Percentiles rank a stretch among this genome's conserved stretches.
These are phyloP conservation scores for Penium margaritaceum DNA, from an alignment of 139 green algal species.

Conservation along the genomic window DNA sequence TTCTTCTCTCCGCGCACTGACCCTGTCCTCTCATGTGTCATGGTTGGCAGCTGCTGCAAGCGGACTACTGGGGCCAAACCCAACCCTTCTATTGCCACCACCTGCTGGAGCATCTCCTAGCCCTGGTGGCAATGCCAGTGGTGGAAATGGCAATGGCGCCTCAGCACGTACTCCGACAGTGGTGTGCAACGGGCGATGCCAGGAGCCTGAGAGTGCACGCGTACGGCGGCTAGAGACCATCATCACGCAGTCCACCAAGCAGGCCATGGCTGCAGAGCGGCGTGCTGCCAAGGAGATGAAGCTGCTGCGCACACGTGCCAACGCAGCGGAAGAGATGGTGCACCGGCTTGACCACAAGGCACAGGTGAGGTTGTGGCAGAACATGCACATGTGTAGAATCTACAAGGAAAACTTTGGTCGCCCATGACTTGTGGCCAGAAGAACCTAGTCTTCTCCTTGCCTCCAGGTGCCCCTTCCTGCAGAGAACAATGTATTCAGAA, in stretches of 20 bases:
- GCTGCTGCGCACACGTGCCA: neutral
- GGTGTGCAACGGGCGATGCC: too few relatives aligned
- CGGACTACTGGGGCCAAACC: too few relatives aligned
- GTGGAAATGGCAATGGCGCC: too few relatives aligned
- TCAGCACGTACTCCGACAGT: too few relatives aligned
- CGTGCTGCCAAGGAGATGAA: neutral
- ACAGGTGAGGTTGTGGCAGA: neutral
- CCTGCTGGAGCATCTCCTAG: too few relatives aligned
- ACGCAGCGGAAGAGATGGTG: conserved; percentile 12
- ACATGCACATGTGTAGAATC: neutral
- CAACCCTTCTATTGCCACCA: too few relatives aligned
- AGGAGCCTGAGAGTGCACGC: neutral
- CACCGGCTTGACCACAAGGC: conserved; percentile 29
- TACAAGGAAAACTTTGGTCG: neutral
- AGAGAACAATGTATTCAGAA: neutral
- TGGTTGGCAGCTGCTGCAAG: too few relatives aligned
- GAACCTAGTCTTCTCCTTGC: neutral
- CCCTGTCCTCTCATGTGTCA: too few relatives aligned
- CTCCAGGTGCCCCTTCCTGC: neutral
- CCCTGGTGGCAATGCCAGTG: too few relatives aligned
- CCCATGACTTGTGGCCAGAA: neutral
- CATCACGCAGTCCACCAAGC: conserved; percentile 26
- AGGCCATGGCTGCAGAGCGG: neutral
- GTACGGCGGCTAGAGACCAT: conserved; percentile 17
- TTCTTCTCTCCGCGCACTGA: too few relatives aligned